Base-by-base conservation (phyloP, 2,329 filamentous ascomycete genomes). In the Botrytis galanthina region DNA sequence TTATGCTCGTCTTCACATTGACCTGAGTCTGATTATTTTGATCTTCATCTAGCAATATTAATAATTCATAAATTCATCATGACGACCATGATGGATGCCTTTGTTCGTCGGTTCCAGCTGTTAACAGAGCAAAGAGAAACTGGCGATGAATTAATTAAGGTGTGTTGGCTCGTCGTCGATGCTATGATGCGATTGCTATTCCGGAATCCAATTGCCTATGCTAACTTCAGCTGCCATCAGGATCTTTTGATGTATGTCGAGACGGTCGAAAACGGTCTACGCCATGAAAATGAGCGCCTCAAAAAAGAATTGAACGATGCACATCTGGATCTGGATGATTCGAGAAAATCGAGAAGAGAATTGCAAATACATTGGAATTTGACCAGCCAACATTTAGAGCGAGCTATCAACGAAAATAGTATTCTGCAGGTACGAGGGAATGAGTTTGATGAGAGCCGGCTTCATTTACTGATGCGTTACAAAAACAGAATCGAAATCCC, bases 261-360 rank as follows among this genome's bases (percentile, higher is more conserved):
- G 74, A 77, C 78, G 22, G 73, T 87, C 67, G 86, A 89, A 78
- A 81, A 79, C 29, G 78, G 73, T 9, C 78, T 87, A 6, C 82
- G 81, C 35, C 78, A 82, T 51, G 85, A 89, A 77, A 88, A 86
- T 75, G 75, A 77, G 1, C 77, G 77, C 14, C 81, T 89, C 8
- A 77, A 75, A 62, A 80, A 83, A 54, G 80, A 85, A 73, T 78
- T 89, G 18, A 80, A 80, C 61, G 82, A 86, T 75, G 79, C 82
- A 48, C 82, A 84, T 70, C 83, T 89, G 74, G 87, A 90, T 76
- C 82, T 89, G 22, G 82, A 83, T 12, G 83, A 87, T 78, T 83
- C 86, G n/a, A 83, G 81, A 12, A 83, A 83, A 37, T 84, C 84
- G 7, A 82, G 86, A 74, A 82, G 86, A 73, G 85, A 88, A 12